Evolutionary conservation across 2,329 filamentous ascomycete species (phyloP).

Genomic region (Scytalidium lignicola): DNA sequence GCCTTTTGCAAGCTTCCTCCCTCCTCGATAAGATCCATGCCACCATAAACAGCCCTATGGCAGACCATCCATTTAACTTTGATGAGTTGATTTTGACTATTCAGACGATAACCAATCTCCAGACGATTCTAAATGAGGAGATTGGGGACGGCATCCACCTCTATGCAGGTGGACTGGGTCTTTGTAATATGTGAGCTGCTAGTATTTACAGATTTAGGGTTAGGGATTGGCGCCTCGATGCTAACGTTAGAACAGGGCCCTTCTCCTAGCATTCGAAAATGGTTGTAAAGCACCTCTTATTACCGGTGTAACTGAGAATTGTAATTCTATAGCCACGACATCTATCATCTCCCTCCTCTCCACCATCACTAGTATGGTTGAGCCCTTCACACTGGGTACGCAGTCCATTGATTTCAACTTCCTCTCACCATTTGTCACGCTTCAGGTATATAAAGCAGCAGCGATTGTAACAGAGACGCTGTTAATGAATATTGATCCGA

Average conservation of each 20-base stretch:
- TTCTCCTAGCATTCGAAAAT: conserved; percentile 15
- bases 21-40: conserved; percentile 16
- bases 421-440: conserved; percentile 12
- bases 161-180: conserved; percentile 7
- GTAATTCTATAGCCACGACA: conserved; percentile 5
- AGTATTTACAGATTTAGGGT: neutral
- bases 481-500: conserved; percentile 3
- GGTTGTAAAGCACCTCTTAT: conserved; percentile 9
- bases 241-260: conserved; percentile 9
- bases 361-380: conserved; percentile 8
- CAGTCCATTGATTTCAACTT: conserved; percentile 8
- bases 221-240: too few species aligned
- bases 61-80: conserved; percentile 10
- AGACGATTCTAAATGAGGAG: conserved; percentile 10
- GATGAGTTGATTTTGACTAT: conserved; percentile 12
- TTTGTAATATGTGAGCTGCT: conserved; percentile 12
- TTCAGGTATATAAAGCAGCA: conserved; percentile 15
- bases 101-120: conserved; percentile 8
- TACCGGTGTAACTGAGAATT: conserved; percentile 4
- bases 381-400: conserved; percentile 7
- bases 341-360: conserved; percentile 5
- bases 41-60: conserved; percentile 7
- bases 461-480: conserved; percentile 12
- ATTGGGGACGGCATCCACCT: conserved; percentile 5
- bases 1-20: conserved; percentile 10